Percentiles rank a stretch among this genome's conserved stretches.
Conservation (phyloP, 2,329 filamentous ascomycete genomes). For the Aspergillus transmontanensis region DNA sequence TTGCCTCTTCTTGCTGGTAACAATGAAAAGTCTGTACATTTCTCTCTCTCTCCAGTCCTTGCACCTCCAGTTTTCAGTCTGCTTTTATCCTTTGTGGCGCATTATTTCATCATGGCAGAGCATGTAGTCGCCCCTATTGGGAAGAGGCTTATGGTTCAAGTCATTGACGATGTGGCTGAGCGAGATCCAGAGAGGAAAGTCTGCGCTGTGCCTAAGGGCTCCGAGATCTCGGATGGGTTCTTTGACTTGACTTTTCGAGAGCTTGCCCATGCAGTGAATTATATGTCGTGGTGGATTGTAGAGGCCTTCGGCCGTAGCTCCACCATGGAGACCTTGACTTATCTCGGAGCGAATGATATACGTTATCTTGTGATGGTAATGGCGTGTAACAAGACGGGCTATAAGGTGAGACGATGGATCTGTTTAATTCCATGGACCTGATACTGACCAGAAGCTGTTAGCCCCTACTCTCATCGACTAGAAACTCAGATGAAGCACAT, state of each 20-base stretch:
- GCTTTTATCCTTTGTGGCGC: background rate
- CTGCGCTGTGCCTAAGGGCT: slow-evolving; percentile 11
- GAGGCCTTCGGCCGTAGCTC: slow-evolving; percentile 15
- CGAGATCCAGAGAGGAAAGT: slow-evolving; percentile 6
- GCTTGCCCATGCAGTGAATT: slow-evolving; percentile 24
- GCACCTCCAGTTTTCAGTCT: background rate
- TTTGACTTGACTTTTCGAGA: slow-evolving; percentile 20
- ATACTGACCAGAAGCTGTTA: slow-evolving; percentile 1
- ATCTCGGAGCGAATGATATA: slow-evolving; percentile 25
- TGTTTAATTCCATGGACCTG: background rate
- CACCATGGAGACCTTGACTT: slow-evolving; percentile 19
- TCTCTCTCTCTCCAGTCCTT: background rate
- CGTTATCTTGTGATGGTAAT: slow-evolving; percentile 21
- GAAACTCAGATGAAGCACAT: slow-evolving; percentile 22
- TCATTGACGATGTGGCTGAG: slow-evolving; percentile 14
- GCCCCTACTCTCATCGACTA: slow-evolving; percentile 21
- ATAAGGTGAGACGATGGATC: slow-evolving; percentile 16
- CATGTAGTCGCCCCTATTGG: background rate
- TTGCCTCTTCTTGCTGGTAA: background rate
- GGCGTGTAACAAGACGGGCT: slow-evolving; percentile 24
- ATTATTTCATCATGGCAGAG: background rate
- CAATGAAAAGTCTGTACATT: background rate
- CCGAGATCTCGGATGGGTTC: slow-evolving; percentile 12
- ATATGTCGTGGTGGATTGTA: slow-evolving; percentile 27
- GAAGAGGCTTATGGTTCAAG: slow-evolving; percentile 13